Evolutionary conservation across 805 yeast genomes (phyloP).

Genomic region (Yamadazyma paraphyllophila): DNA sequence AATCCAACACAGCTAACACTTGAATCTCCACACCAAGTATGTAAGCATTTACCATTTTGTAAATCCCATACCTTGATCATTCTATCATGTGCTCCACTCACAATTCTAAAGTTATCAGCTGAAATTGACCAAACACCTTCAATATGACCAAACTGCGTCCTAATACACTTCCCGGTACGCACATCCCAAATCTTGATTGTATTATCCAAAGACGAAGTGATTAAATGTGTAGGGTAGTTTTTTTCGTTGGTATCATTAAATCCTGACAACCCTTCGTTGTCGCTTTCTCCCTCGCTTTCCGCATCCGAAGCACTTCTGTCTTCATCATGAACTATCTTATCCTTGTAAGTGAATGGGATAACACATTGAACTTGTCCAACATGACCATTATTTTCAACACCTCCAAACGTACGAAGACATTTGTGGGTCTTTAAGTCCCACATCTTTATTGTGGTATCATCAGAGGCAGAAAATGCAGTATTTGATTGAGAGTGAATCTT

Average conservation of each 20-base stretch:
- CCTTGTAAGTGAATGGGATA: constrained; percentile 76
- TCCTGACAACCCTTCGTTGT: constrained; percentile 8
- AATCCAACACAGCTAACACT: constrained; percentile 69
- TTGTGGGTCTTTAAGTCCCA: constrained; percentile 86
- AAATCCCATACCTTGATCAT: constrained; percentile 92
- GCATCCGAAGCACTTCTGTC: constrained; percentile 31
- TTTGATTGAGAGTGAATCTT: constrained; percentile 77
- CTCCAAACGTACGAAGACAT: constrained; percentile 78
- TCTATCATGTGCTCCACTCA: constrained; percentile 93
- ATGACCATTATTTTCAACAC: constrained; percentile 73
- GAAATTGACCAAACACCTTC: constrained; percentile 98
- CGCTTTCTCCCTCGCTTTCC: constrained; percentile 17
- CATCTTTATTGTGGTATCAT: constrained; percentile 89
- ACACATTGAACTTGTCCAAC: constrained; percentile 93
- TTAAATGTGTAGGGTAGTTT: constrained; percentile 73
- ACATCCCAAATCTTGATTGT: constrained; percentile 94
- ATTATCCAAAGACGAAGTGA: constrained; percentile 87
- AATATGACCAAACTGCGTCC: constrained; percentile 96
- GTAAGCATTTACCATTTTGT: constrained; percentile 91
- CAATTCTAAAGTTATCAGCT: constrained; percentile 91
- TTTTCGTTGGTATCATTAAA: constrained; percentile 16
- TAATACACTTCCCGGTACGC: constrained; percentile 77
- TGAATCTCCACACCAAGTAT: constrained; percentile 77
- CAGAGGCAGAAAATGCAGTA: constrained; percentile 83
- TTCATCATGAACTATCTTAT: constrained; percentile 48